Evolutionary conservation across 345 rosid species (phyloP).

Genomic region (Acer campestre): DNA sequence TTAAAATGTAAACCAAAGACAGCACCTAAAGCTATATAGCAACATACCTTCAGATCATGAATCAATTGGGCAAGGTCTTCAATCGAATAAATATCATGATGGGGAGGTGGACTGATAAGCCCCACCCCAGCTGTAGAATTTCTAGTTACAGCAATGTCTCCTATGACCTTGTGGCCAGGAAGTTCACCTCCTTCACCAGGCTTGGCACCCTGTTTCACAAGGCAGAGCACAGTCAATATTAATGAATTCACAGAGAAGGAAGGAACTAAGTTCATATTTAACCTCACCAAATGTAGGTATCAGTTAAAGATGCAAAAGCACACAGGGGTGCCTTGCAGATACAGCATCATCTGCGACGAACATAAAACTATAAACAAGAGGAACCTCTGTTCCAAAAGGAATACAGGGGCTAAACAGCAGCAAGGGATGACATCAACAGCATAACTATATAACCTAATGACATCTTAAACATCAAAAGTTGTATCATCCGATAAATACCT

Average conservation of each 20-base stretch:
- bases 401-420: conserved; percentile 36
- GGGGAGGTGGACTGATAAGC: conserved; percentile 99
- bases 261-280: conserved; percentile 30
- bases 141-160: conserved; percentile 96
- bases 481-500: conserved; percentile 50
- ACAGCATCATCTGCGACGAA: conserved; percentile 66
- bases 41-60: conserved; percentile 95
- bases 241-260: conserved; percentile 19
- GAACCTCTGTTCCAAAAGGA: conserved; percentile 50
- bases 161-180: conserved; percentile 99
- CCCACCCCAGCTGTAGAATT: conserved; percentile 99
- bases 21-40: neutral
- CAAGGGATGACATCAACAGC: conserved; percentile 25
- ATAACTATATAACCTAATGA: conserved; percentile 1
- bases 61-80: conserved; percentile 99
- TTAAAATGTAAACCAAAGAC: neutral
- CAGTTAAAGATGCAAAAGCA: conserved; percentile 49
- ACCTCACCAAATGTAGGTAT: conserved; percentile 49
- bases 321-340: conserved; percentile 47
- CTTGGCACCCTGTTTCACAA: conserved; percentile 83
- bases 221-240: conserved; percentile 25
- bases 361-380: conserved; percentile 51
- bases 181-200: conserved; percentile 99
- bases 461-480: neutral
- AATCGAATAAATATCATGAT: conserved; percentile 97